These are phyloP conservation scores for Penicillium sp. DNA, from an alignment of 2,329 filamentous ascomycete species.

Conservation along the genomic window DNA sequence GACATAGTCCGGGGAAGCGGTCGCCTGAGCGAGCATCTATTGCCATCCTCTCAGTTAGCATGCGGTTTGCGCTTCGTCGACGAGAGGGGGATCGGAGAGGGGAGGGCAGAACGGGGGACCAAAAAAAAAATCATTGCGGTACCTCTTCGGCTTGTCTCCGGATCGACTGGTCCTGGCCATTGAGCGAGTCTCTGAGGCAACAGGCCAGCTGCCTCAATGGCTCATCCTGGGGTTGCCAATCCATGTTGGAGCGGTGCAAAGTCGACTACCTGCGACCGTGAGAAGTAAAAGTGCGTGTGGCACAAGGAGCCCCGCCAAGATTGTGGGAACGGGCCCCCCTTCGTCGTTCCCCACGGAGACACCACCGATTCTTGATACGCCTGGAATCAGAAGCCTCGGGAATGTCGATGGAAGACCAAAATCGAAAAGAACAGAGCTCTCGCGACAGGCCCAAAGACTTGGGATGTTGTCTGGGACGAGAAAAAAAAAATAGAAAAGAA, in stretches of 20 bases:
- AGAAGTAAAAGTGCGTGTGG: slow-evolving; percentile 26
- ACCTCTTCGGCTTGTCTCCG: slow-evolving; percentile 90
- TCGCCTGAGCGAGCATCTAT: slow-evolving; percentile 91
- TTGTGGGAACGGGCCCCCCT: slow-evolving; percentile 25
- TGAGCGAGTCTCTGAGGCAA: slow-evolving; percentile 88
- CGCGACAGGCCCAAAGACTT: neutral
- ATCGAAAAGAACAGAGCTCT: neutral
- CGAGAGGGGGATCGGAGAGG: slow-evolving; percentile 4
- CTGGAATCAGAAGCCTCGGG: neutral
- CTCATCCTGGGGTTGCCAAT: slow-evolving; percentile 88
- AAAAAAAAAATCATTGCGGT: slow-evolving; percentile 12
- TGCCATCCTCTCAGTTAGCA: slow-evolving; percentile 18
- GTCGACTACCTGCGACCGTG: slow-evolving; percentile 20
- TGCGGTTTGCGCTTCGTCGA: slow-evolving; percentile 1
- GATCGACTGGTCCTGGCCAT: slow-evolving; percentile 71
- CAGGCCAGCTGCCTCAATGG: slow-evolving; percentile 83
- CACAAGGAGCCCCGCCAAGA: slow-evolving; percentile 28
- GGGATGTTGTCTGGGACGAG: slow-evolving; percentile 1
- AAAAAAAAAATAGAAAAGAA: no score
- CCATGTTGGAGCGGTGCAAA: slow-evolving; percentile 56
- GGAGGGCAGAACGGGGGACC: slow-evolving; percentile 7
- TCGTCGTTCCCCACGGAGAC: slow-evolving; percentile 17
- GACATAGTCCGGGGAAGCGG: slow-evolving; percentile 84
- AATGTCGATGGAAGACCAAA: no score
- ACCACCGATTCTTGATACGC: no score